Base-by-base conservation (phyloP, 345 rosid species). In the Garcia nutans region DNA sequence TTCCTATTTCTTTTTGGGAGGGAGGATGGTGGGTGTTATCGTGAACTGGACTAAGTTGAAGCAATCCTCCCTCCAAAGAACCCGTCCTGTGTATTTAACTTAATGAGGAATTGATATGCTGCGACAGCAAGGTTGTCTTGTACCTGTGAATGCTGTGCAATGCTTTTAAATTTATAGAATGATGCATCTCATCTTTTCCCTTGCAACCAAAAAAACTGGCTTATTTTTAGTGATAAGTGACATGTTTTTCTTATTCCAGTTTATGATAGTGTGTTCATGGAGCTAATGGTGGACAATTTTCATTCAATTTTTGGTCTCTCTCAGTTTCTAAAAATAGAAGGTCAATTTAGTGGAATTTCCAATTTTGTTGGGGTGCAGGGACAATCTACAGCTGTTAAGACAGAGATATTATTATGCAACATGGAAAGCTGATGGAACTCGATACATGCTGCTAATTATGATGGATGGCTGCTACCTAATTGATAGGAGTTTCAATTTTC, bases 381-480 rank as follows among this genome's bases (percentile, higher is more conserved):
- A 96, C 2, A 96, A 96, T 78, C 84, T 96, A 75, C 98, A 89
- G 84, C 86, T 93, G 49, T 80, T 96, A 76, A 92, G 98, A 81
- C 97, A 92, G 81, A 88, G 97, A 2, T 96, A 96, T 83, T 96
- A 96, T 81, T 93, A 92, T 84, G 99, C 99, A 72, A 96, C 99
- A 7, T 96, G 99, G 99, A 96, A 96, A 82, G 99, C 99, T 74
- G 99, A 93, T 83, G 99, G 99, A 78, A 96, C 98, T 11, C 88
- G 99, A 79, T 96, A 96, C 76, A 90, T 96, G 99, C 90, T 96
- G 99, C 86, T 96, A 63, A 90, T 96, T 78, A 93, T 89, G 68
- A 65, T 84, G 54, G 98, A 93, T 85, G 99, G 98, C 20, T 96
- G 99, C 65, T 96, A 92, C 74, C 73, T 96, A 76, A 82, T 96